Percentiles rank a stretch among this genome's conserved stretches.
phyloP scores from a whole-genome alignment of 2,329 filamentous ascomycete genomes.

The Nannizzia gypsea region DNA sequence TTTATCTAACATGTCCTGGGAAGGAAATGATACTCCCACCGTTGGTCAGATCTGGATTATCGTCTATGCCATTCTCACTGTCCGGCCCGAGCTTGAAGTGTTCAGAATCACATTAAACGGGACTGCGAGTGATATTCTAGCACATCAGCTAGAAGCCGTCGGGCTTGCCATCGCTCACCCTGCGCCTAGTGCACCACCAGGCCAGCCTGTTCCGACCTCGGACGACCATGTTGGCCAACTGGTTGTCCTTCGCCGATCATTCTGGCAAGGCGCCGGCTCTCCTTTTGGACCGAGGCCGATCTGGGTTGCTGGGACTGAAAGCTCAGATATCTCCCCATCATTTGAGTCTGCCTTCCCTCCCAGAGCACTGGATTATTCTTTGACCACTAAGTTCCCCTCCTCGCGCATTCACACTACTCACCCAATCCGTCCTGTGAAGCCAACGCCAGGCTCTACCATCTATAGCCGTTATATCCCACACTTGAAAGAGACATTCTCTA shows the following conservation, averaged over 20 bases:
- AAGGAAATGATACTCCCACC: slow-evolving; percentile 19
- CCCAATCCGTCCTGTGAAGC: slow-evolving; percentile 60
- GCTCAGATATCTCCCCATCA: slow-evolving; percentile 15
- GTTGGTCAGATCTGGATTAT: slow-evolving; percentile 31
- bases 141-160: slow-evolving; percentile 22
- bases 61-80: slow-evolving; percentile 28
- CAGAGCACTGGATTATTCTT: slow-evolving; percentile 27
- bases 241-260: slow-evolving; percentile 43
- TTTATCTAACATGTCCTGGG: slow-evolving; percentile 26
- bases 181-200: slow-evolving; percentile 13
- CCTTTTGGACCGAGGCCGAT: slow-evolving; percentile 53
- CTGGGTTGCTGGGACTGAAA: slow-evolving; percentile 43
- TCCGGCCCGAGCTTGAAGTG: slow-evolving; percentile 22
- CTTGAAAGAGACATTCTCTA: slow-evolving; percentile 62
- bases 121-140: slow-evolving; percentile 17
- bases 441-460: slow-evolving; percentile 54
- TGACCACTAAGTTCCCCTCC: slow-evolving; percentile 39
- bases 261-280: slow-evolving; percentile 60
- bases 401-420: slow-evolving; percentile 51
- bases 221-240: slow-evolving; percentile 32
- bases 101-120: slow-evolving; percentile 27
- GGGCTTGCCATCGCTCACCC: slow-evolving; percentile 37
- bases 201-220: slow-evolving; percentile 17
- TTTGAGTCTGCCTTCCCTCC: slow-evolving; percentile 20
- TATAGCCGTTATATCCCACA: slow-evolving; percentile 73